Conservation (phyloP, 2,329 filamentous ascomycete genomes). For the Aaosphaeria arxii region DNA sequence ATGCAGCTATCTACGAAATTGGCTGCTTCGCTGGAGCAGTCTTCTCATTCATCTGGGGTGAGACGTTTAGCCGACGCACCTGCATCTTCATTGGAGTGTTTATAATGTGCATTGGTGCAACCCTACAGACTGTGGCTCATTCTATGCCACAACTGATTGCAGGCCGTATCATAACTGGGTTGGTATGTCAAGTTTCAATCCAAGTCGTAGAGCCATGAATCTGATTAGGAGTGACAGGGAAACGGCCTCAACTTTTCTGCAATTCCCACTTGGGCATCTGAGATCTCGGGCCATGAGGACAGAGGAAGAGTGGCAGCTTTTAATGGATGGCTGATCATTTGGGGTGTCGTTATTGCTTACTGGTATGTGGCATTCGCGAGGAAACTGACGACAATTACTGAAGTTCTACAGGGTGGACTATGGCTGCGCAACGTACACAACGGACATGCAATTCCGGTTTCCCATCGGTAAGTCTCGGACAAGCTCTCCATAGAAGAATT, state of each 20-base stretch:
- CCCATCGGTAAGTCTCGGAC: background rate
- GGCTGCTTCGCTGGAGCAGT: background rate
- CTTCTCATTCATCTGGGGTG: background rate
- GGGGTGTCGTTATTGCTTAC: background rate
- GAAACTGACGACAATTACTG: too few relatives aligned
- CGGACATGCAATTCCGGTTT: background rate
- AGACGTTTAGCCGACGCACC: background rate
- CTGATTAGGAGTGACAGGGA: background rate
- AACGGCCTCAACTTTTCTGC: background rate
- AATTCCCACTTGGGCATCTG: too few relatives aligned
- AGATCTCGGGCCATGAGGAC: too few relatives aligned
- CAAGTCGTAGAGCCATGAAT: too few relatives aligned
- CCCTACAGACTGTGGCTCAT: background rate
- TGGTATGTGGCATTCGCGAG: background rate
- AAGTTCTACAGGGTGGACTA: background rate
- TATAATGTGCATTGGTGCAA: background rate
- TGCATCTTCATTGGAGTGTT: background rate
- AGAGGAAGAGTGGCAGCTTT: too few relatives aligned
- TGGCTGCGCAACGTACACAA: background rate
- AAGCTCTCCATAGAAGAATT: too few relatives aligned
- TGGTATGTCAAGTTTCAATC: background rate
- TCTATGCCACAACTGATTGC: background rate
- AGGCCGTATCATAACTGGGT: background rate
- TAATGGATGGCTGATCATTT: background rate
- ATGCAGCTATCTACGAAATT: background rate